Base-by-base conservation (phyloP, 2,329 filamentous ascomycete species). In the Sarocladium oryzae region DNA sequence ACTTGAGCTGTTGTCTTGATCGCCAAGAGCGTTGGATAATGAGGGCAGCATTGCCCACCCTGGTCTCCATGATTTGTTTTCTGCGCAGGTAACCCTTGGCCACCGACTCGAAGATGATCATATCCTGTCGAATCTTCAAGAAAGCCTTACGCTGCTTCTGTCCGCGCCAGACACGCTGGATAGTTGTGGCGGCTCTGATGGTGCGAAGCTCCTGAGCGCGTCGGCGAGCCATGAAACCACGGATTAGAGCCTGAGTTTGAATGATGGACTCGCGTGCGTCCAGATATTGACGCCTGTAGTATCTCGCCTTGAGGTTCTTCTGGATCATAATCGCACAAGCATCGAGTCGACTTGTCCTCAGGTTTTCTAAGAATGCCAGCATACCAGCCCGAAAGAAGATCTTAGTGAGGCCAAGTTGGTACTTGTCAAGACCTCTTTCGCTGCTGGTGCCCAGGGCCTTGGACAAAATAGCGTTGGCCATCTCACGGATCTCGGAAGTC, bases 321-420 rank as follows among this genome's bases (percentile, higher is more conserved):
- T 99, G 93, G 52, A 99, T 99, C 84, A 99, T 88, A 60, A 95
- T 88, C 11, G 93, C 93, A 59, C 91, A 95, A 58, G 90, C 88
- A 65, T 95, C 97, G 64, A 99, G 78, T 53, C 91, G 85, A 57
- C 79, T 89, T 11, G 93, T 96, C 53, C 93, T 84, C 57, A 96
- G 77, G 59, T 96, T 96, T 71, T 99, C 93, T 49, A 99, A 75
- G 73, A 96, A 96, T 6, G 93, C 93, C 60, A 99, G 84, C 93
- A 99, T 99, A 69, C 93, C 93, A 52, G 93, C 93, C 54, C 93
- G 87, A 83, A 99, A 99, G 75, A 99, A 99, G 65, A 99, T 96
- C 75, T 99, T 99, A 50, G 92, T 97, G 58, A 97, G 76, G 72
- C 93, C 93, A 57, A 99, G 81, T 71, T 99, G 93, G 66, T 97